Conservation (phyloP, 2,329 filamentous ascomycete genomes). For the Conoideocrella luteorostrata region DNA sequence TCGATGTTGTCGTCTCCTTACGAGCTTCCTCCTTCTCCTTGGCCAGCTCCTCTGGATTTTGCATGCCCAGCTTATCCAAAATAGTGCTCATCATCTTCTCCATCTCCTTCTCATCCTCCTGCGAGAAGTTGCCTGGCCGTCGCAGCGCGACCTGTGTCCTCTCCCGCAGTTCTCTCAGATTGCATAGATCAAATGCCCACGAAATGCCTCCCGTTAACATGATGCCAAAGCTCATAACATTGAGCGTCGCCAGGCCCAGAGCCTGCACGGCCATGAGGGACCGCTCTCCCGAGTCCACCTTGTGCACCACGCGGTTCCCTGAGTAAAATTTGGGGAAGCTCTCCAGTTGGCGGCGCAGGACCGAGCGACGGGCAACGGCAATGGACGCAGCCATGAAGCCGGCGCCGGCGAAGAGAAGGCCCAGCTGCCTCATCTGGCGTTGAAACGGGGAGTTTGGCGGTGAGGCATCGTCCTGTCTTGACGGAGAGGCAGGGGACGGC, state of each 20-base stretch:
- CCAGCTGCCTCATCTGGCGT: slow-evolving; percentile 51
- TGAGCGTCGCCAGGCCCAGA: slow-evolving; percentile 78
- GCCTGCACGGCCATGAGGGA: slow-evolving; percentile 71
- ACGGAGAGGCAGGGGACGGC: slow-evolving; percentile 13
- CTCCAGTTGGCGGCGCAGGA: slow-evolving; percentile 55
- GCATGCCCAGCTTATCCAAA: slow-evolving; percentile 44
- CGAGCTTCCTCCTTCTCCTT: background rate
- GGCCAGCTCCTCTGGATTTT: background rate
- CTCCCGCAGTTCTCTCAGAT: slow-evolving; percentile 55
- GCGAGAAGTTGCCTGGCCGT: slow-evolving; percentile 27
- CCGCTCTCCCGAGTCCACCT: slow-evolving; percentile 23
- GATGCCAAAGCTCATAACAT: slow-evolving; percentile 70
- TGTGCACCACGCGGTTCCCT: slow-evolving; percentile 38
- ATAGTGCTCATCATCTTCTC: slow-evolving; percentile 55
- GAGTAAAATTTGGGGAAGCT: slow-evolving; percentile 67
- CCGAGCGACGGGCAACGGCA: slow-evolving; percentile 63
- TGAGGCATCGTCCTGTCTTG: slow-evolving; percentile 13
- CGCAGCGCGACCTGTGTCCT: slow-evolving; percentile 37
- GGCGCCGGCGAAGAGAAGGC: slow-evolving; percentile 68
- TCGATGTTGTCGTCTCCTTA: no score
- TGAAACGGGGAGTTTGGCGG: slow-evolving; percentile 35
- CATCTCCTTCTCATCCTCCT: slow-evolving; percentile 53
- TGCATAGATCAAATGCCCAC: slow-evolving; percentile 72
- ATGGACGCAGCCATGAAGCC: slow-evolving; percentile 69
- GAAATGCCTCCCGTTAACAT: slow-evolving; percentile 66